A percentile compares a stretch with the other conserved stretches of the same genome.
phyloP scores from a whole-genome alignment of 2,329 filamentous ascomycete genomes.

The Penicillium sp. region DNA sequence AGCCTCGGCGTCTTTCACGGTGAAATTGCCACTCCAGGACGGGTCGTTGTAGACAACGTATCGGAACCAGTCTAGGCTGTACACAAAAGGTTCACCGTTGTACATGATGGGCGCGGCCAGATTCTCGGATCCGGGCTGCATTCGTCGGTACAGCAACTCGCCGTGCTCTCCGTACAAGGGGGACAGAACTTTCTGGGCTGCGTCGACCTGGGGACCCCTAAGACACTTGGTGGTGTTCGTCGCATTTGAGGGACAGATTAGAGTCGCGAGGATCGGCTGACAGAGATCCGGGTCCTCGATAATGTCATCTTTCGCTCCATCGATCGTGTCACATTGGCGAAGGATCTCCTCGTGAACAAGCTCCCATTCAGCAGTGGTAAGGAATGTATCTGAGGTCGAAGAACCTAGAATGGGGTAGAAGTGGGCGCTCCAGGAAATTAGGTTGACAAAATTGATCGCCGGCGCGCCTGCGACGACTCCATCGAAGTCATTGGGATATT shows the following conservation, averaged over 20 bases:
- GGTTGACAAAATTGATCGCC: slow-evolving; percentile 45
- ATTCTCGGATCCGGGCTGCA: slow-evolving; percentile 36
- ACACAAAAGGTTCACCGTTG: slow-evolving; percentile 37
- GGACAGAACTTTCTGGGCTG: slow-evolving; percentile 31
- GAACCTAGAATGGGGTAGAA: slow-evolving; percentile 45
- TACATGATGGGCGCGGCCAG: slow-evolving; percentile 32
- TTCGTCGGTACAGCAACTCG: slow-evolving; percentile 33
- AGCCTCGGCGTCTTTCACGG: slow-evolving; percentile 37
- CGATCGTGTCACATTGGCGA: slow-evolving; percentile 34
- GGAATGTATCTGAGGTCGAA: slow-evolving; percentile 30
- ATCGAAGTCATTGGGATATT: slow-evolving; percentile 50
- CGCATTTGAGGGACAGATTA: slow-evolving; percentile 29
- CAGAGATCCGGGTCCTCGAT: slow-evolving; percentile 41
- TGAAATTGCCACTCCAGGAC: slow-evolving; percentile 42
- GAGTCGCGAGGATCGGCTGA: slow-evolving; percentile 29
- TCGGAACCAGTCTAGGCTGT: slow-evolving; percentile 45
- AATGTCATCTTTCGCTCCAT: slow-evolving; percentile 36
- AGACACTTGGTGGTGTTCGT: slow-evolving; percentile 29
- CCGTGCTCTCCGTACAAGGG: slow-evolving; percentile 35
- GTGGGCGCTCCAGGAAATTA: slow-evolving; percentile 45
- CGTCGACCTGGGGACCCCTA: slow-evolving; percentile 30
- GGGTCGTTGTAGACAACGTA: slow-evolving; percentile 46
- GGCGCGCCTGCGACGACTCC: slow-evolving; percentile 49
- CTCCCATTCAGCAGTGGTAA: slow-evolving; percentile 31
- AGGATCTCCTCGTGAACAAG: slow-evolving; percentile 39